Base-by-base conservation (phyloP, 192 early-diverging fungal species). In the Piromyces finnis region DNA sequence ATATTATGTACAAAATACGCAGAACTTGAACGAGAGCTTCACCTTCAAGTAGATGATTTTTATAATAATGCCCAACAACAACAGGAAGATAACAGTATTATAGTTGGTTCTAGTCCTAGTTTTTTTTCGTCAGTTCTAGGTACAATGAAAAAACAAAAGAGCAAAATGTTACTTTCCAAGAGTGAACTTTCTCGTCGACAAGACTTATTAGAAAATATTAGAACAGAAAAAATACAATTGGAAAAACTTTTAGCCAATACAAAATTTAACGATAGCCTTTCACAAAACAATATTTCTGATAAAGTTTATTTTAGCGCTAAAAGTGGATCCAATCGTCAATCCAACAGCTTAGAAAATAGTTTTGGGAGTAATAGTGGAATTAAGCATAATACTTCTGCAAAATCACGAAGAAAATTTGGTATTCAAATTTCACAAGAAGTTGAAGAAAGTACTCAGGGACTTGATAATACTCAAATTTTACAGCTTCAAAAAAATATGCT, bases 401-500 rank as follows among this genome's bases (percentile, higher is more conserved):
- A 68, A 68, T 68, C 51, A n/a, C 22, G 51, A 68, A 68, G 51
- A n/a, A 68, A 68, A 68, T 68, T 68, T 68, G 51, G 51, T 68
- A 26, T 68, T 4, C 18, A 68, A 6, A 68, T 68, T 82, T 87
- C 91, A 2, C 86, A 88, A 59, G 94, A 97, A 84, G 96, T 95
- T 28, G 90, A 93, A 77, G 85, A 89, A 83, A 68, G 9, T n/a
- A 96, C 96, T 0, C 87, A 92, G 26, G 88, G 90, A 12, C 84
- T 95, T 30, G 93, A 94, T 79, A 95, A 93, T 78, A 85, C 89
- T 29, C 92, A 90, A 0, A 82, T 98, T 14, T 78, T 98, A 39
- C 83, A 90, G 27, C 84, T 96, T 59, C 97, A 99, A 82, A 83
- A 88, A 39, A 85, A 92, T 30, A 84, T 90, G 68, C 95, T 99